phyloP scores from a whole-genome alignment of 345 rosid species.

The Raphanus sativus region DNA sequence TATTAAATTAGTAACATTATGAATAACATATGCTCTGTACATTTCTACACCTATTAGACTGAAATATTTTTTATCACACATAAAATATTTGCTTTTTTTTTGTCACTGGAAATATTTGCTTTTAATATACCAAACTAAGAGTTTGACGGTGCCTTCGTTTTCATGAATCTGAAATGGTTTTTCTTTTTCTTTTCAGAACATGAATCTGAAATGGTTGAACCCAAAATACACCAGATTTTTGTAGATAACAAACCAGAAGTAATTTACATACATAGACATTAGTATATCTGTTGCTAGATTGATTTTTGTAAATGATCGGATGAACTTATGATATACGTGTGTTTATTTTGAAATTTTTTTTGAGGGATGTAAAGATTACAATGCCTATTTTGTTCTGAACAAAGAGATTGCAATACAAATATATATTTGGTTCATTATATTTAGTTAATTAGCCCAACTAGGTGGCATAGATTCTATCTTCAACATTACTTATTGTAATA shows the following conservation, averaged over 20 bases:
- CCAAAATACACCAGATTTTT: background rate
- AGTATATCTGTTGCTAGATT: background rate
- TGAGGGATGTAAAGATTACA: background rate
- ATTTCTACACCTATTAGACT: slow-evolving; percentile 26
- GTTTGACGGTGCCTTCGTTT: slow-evolving; percentile 27
- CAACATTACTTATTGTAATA: slow-evolving; percentile 14
- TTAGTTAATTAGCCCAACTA: background rate
- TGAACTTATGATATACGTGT: background rate
- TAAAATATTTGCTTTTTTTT: slow-evolving; percentile 16
- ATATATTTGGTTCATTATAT: background rate
- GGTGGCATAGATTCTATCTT: slow-evolving; percentile 25
- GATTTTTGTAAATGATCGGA: background rate
- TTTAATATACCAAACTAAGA: slow-evolving; percentile 12
- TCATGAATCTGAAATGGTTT: background rate
- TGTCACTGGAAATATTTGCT: slow-evolving; percentile 10
- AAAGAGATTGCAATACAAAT: background rate
- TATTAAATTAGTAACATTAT: slow-evolving; percentile 31
- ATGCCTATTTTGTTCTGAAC: background rate
- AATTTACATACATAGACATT: background rate
- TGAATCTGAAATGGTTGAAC: background rate
- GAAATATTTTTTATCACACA: background rate
- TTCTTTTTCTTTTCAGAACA: background rate
- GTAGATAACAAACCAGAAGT: background rate
- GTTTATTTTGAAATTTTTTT: background rate
- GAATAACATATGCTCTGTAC: slow-evolving; percentile 36